These are phyloP conservation scores for Hemisphaericaspora xylanilytica DNA, from an alignment of 1,139 yeast genomes.

Conservation along the genomic window DNA sequence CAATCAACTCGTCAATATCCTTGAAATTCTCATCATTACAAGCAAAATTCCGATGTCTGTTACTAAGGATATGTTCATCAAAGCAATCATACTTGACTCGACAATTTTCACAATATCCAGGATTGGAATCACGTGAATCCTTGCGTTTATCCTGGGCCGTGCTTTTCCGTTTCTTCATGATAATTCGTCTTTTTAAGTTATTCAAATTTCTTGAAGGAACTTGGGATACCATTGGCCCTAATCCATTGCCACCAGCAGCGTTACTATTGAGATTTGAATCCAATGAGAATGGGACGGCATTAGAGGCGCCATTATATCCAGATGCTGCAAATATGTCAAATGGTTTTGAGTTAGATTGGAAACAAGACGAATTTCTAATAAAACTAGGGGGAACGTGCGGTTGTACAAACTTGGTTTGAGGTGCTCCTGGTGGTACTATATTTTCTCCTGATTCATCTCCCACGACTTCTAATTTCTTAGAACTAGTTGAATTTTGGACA, in stretches of 20 bases:
- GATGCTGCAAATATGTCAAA: slow-evolving; percentile 72
- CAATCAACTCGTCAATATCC: slow-evolving; percentile 71
- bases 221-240: slow-evolving; percentile 66
- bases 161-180: slow-evolving; percentile 41
- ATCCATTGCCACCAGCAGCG: slow-evolving; percentile 53
- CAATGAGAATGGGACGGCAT: slow-evolving; percentile 39
- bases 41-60: slow-evolving; percentile 81
- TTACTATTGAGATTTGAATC: slow-evolving; percentile 44
- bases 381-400: slow-evolving; percentile 22
- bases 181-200: slow-evolving; percentile 53
- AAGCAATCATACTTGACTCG: slow-evolving; percentile 79
- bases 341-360: slow-evolving; percentile 36
- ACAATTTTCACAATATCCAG: slow-evolving; percentile 94
- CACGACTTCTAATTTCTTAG: slow-evolving; percentile 12
- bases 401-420: slow-evolving; percentile 18
- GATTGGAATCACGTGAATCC: slow-evolving; percentile 27
- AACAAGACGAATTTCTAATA: slow-evolving; percentile 31
- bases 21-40: slow-evolving; percentile 65
- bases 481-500: slow-evolving; percentile 16
- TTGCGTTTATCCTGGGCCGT: slow-evolving; percentile 63
- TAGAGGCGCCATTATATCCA: slow-evolving; percentile 68
- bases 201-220: slow-evolving; percentile 67
- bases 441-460: slow-evolving; percentile 13
- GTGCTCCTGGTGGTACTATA: slow-evolving; percentile 13
- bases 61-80: slow-evolving; percentile 69